phyloP scores from a whole-genome alignment of 352 stramenopile genomes.

The Phytophthora melonis region DNA sequence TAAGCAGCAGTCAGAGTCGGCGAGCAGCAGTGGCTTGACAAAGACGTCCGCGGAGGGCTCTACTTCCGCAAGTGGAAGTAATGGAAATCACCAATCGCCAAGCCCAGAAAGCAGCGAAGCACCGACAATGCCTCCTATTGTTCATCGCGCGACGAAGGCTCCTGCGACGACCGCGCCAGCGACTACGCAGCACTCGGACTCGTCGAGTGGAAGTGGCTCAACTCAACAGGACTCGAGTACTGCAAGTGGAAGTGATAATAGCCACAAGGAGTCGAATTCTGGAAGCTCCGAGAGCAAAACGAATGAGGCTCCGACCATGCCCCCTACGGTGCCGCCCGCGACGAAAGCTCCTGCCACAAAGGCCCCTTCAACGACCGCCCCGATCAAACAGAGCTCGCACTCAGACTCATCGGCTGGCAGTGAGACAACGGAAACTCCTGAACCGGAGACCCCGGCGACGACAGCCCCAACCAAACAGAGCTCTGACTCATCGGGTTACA shows the following conservation, averaged over 20 bases:
- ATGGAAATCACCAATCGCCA: neutral
- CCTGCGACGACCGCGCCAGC: constrained; percentile 4
- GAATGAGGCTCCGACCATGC: constrained; percentile 7
- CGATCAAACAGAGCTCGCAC: neutral
- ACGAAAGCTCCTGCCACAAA: constrained; percentile 7
- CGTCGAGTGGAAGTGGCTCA: constrained; percentile 5
- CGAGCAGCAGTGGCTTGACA: neutral
- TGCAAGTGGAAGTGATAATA: neutral
- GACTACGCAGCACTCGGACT: neutral
- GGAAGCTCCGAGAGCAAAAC: neutral
- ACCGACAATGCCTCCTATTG: constrained; percentile 17
- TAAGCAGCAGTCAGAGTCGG: constrained; percentile 3
- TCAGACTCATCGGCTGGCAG: neutral
- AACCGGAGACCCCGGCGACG: neutral
- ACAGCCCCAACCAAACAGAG: neutral
- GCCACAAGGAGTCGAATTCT: neutral
- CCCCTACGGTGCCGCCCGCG: constrained; percentile 10
- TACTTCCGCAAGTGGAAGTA: constrained; percentile 9
- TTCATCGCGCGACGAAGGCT: constrained; percentile 19
- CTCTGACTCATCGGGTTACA: neutral
- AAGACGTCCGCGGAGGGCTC: neutral
- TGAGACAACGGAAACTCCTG: constrained; percentile 2
- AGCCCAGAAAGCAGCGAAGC: neutral
- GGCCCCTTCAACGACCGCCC: neutral
- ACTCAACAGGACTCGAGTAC: neutral